phyloP scores from a whole-genome alignment of 2,329 filamentous ascomycete genomes.

The Alternaria solani region DNA sequence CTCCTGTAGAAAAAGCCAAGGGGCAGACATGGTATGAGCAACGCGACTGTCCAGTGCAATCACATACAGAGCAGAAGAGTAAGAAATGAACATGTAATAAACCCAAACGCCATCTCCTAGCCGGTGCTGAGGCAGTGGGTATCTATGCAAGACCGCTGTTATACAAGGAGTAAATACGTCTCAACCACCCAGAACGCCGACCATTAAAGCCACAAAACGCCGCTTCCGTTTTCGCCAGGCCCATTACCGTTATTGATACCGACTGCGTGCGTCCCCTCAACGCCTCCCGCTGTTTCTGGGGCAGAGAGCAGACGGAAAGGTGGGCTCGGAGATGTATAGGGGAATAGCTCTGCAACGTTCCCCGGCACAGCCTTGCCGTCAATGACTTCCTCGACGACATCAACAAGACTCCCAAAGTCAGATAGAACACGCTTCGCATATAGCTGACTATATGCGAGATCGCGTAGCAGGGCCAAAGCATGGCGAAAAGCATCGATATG shows the following conservation, averaged over 20 bases:
- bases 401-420: constrained; percentile 30
- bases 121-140: neutral
- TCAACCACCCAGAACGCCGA: neutral
- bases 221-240: neutral
- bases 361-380: constrained; percentile 15
- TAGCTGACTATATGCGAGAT: constrained; percentile 20
- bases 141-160: constrained; percentile 2
- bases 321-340: constrained; percentile 32
- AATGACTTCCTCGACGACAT: constrained; percentile 13
- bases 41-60: neutral
- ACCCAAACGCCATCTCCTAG: neutral
- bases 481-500: constrained; percentile 26
- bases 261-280: neutral
- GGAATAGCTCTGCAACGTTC: constrained; percentile 31
- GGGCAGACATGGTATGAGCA: neutral
- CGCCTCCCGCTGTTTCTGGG: neutral
- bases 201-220: constrained; percentile 8
- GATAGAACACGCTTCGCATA: constrained; percentile 32
- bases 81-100: neutral
- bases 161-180: neutral
- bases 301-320: neutral
- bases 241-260: neutral
- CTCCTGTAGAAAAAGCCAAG: neutral
- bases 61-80: neutral
- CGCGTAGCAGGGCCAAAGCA: constrained; percentile 22